These are phyloP conservation scores for Mortierella sp. DNA, from an alignment of 371 early-diverging fungal genomes.

Conservation along the genomic window DNA sequence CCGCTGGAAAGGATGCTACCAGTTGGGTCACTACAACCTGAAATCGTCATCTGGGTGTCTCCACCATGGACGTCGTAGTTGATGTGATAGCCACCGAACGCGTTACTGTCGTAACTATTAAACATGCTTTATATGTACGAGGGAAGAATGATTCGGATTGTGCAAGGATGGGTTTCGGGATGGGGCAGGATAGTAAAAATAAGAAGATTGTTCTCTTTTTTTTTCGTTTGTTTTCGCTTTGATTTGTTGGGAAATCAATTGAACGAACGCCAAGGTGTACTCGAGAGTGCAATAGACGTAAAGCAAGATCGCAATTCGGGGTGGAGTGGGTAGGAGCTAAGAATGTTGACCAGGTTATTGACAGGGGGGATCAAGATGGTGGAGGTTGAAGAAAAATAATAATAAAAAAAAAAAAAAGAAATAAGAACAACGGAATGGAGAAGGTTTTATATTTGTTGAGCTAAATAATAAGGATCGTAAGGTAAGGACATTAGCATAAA, in stretches of 20 bases:
- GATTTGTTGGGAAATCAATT: background rate
- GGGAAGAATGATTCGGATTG: conserved; percentile 6
- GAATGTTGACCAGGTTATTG: background rate
- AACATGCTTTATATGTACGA: background rate
- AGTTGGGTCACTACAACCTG: background rate
- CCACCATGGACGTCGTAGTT: conserved; percentile 1
- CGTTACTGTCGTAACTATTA: background rate
- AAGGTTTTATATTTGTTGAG: background rate
- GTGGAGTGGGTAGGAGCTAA: background rate
- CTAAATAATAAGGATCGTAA: background rate
- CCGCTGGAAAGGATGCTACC: background rate
- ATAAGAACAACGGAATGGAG: background rate
- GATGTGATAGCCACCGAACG: conserved; percentile 12
- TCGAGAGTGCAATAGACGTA: background rate
- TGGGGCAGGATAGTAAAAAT: conserved; percentile 4
- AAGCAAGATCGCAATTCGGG: background rate
- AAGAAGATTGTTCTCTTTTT: background rate
- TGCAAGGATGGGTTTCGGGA: background rate
- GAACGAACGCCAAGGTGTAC: background rate
- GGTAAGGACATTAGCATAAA: background rate
- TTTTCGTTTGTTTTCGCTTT: background rate
- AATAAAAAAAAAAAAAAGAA: background rate
- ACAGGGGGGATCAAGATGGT: background rate
- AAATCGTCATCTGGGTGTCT: background rate
- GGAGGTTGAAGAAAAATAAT: conserved; percentile 1